phyloP scores from a whole-genome alignment of 345 rosid genomes.

The Zanthoxylum bungeanum region DNA sequence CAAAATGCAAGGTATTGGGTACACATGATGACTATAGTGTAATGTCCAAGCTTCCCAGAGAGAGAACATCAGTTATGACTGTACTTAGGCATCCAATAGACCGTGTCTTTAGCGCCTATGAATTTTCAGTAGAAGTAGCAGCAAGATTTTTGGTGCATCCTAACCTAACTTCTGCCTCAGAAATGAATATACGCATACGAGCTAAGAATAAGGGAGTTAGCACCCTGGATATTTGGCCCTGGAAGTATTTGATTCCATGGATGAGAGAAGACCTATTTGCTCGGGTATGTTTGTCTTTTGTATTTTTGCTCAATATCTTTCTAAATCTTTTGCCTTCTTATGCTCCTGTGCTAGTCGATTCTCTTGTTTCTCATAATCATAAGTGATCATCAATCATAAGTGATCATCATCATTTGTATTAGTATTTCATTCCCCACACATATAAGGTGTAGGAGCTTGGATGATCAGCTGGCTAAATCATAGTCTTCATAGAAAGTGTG shows the following conservation, averaged over 20 bases:
- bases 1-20: slow-evolving; percentile 70
- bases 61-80: slow-evolving; percentile 84
- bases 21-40: slow-evolving; percentile 99
- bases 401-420: too few species aligned
- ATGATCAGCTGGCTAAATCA: not conserved
- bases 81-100: slow-evolving; percentile 86
- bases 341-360: not conserved
- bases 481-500: not conserved
- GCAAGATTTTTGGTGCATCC: slow-evolving; percentile 12
- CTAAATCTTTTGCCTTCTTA: not conserved
- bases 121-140: slow-evolving; percentile 29
- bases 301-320: too few species aligned
- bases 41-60: slow-evolving; percentile 77
- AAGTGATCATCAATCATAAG: not conserved
- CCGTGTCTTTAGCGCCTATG: slow-evolving; percentile 88
- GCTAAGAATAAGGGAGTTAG: too few species aligned
- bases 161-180: too few species aligned
- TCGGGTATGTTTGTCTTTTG: not conserved
- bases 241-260: too few species aligned
- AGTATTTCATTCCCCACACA: too few species aligned
- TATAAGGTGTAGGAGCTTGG: too few species aligned
- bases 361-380: slow-evolving; percentile 8
- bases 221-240: slow-evolving; percentile 33
- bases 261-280: too few species aligned
- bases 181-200: not conserved